Conservation (phyloP, 805 yeast genomes). For the Candida sithepensis region DNA sequence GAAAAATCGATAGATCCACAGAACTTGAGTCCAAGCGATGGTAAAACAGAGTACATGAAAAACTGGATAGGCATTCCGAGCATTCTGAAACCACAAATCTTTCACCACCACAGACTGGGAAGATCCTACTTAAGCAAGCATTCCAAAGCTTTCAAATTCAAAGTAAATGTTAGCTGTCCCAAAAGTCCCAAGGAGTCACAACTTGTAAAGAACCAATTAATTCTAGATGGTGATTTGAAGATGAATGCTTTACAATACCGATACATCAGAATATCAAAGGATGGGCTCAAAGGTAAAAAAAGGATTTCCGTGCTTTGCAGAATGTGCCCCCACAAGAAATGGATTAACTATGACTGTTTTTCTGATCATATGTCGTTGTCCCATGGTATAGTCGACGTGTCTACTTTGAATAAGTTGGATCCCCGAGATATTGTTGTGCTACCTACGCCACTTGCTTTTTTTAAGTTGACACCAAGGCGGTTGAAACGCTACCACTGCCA, state of each 20-base stretch:
- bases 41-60: slow-evolving; percentile 4
- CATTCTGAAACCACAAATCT: slow-evolving; percentile 16
- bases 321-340: slow-evolving; percentile 19
- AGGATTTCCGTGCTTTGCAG: slow-evolving; percentile 14
- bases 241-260: slow-evolving; percentile 9
- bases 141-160: neutral
- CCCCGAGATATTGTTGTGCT: slow-evolving; percentile 9
- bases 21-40: neutral
- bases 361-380: slow-evolving; percentile 21
- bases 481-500: slow-evolving; percentile 19
- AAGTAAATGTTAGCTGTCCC: slow-evolving; percentile 14
- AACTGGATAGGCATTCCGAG: neutral
- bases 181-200: slow-evolving; percentile 11
- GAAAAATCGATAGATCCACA: neutral
- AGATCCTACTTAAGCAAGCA: slow-evolving; percentile 1
- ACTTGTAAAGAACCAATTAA: slow-evolving; percentile 2
- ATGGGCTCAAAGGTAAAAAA: neutral
- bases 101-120: slow-evolving; percentile 13
- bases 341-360: slow-evolving; percentile 14
- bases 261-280: slow-evolving; percentile 7
- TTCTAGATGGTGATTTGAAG: slow-evolving; percentile 4
- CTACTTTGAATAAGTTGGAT: neutral
- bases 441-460: slow-evolving; percentile 19
- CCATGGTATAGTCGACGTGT: slow-evolving; percentile 19
- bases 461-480: slow-evolving; percentile 10